Evolutionary conservation across 768 basidiomycete species (phyloP), one percentile per base, ranked within the genome.

Genomic region (Lactarius akahatsu): DNA sequence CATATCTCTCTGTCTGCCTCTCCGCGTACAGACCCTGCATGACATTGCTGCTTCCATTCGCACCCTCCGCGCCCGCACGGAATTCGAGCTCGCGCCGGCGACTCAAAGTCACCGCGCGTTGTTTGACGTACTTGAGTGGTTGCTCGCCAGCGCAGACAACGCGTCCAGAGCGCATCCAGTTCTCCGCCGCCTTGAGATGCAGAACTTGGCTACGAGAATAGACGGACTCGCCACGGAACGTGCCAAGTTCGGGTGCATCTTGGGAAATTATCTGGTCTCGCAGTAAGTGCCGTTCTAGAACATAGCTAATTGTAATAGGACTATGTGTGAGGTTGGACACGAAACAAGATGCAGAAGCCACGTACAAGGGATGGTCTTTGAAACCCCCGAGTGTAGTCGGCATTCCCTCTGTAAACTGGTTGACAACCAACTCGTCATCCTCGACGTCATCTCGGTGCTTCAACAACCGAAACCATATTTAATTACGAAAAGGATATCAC

Each of bases 361-460:
- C 88, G 59, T 72, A 96, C 90, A 96, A 74, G 5, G 96, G 94
- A 77, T 99, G 97, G 72, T 93, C 90, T 75, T 98, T 98, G 85
- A 98, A 98, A 2, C 94, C 97, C 34, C 83, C 80, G 62, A 98
- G 82, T 13, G 90, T 89, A 20, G 87, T 89, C 0, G 97, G 97
- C 94, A 99, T 97, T 30, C 90, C 94, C 77, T 96, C 96, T 57
- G 83, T 88, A 74, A 91, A 75, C 74, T 93, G 90, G 66, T 86
- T 85, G 0, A 79, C 79, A 66, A 90, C 81, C 28, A 99, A 79
- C 76, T 97, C 94, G 30, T 92, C 90, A 71, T 98, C 94, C 77
- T 99, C 97, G 7, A 91, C 75, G 69, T 96, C 92, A 75, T 98
- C 96, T 67, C 97, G 85, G 75, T 94, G 84, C 96, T 97, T 72